Base-by-base conservation (phyloP, 1,284 basidiomycete species). In the Apiotrichum gracile region DNA sequence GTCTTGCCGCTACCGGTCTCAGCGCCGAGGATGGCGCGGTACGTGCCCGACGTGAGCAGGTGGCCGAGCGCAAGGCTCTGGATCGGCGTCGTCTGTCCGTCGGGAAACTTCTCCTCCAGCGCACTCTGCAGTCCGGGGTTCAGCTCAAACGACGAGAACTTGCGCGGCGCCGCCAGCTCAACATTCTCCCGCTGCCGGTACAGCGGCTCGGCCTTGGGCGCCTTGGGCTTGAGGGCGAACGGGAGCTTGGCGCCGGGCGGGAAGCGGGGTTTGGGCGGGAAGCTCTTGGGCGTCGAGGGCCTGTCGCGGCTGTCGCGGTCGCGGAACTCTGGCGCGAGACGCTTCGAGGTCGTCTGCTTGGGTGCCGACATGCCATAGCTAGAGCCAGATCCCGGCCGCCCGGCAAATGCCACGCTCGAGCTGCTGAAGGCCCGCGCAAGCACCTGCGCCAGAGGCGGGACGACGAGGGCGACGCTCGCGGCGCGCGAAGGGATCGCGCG, bases 1-100 rank as follows among this genome's bases (percentile, higher is more conserved):
- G 86, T 89, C 76, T 93, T 93, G 1, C 90, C 90, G 0, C 87
- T 89, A 9, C 90, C 90, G 0, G 90, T 92, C 73, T 92, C 90
- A 0, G 86, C 85, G 0, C 88, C 89, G 2, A 93, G 79, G 12
- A 92, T 78, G 56, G 79, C 83, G 2, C 62, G 86, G 55, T 25
- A 45, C 52, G 10, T 61, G 52, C 40, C 61, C 33, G 73, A 52
- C 19, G 57, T 40, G 67, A 88, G 71, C n/a, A 84, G 70, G 55
- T 82, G 77, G 57, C 83, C 81, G 19, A 89, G 71, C 21, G 85
- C 80, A 24, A 90, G 78, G 0, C 82, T 78, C 68, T 91, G 88
- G 29, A 91, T 88, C 0, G 85, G 81, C 0, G 86, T 88, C 2
- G 88, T 67, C 24, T 52, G 49, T 2, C 55, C 51, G 5, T 43